Percentiles rank a stretch among this genome's conserved stretches.
These are phyloP conservation scores for Podaxis sp. DNA, from an alignment of 768 basidiomycete species.

Conservation along the genomic window DNA sequence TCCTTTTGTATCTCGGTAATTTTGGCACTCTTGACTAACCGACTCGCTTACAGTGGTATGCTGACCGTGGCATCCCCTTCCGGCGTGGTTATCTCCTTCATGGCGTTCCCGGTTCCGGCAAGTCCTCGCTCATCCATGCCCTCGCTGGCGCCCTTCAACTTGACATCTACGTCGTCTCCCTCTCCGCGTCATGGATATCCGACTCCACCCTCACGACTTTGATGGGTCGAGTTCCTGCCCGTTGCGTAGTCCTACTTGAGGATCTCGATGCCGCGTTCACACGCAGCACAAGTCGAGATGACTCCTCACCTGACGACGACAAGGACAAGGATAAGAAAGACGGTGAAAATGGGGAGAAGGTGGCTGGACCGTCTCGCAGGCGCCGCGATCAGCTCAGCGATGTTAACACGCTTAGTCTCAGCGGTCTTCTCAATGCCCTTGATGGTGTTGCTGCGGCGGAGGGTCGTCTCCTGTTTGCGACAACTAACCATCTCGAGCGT, in stretches of 20 bases:
- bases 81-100: conserved; percentile 85
- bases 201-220: conserved; percentile 84
- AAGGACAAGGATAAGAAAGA: conserved; percentile 35
- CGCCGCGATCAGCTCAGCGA: conserved; percentile 64
- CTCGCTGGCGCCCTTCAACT: conserved; percentile 88
- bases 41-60: conserved; percentile 66
- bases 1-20: not conserved
- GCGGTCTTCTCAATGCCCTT: conserved; percentile 80
- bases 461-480: conserved; percentile 85
- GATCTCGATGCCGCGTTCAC: conserved; percentile 91
- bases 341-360: conserved; percentile 28
- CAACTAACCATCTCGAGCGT: conserved; percentile 89
- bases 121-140: conserved; percentile 83
- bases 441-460: conserved; percentile 88
- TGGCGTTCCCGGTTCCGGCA: conserved; percentile 84
- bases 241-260: conserved; percentile 85
- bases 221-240: conserved; percentile 84
- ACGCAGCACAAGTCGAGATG: conserved; percentile 68
- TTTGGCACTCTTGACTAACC: conserved; percentile 1
- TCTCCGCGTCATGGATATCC: conserved; percentile 85
- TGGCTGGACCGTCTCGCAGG: conserved; percentile 28
- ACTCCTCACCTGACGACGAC: conserved; percentile 47
- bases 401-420: conserved; percentile 78
- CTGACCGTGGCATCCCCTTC: conserved; percentile 91
- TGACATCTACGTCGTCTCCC: conserved; percentile 88